A percentile compares a stretch with the other conserved stretches of the same genome.
Conservation (phyloP, 805 yeast species). For the Hanseniaspora lachancei region DNA sequence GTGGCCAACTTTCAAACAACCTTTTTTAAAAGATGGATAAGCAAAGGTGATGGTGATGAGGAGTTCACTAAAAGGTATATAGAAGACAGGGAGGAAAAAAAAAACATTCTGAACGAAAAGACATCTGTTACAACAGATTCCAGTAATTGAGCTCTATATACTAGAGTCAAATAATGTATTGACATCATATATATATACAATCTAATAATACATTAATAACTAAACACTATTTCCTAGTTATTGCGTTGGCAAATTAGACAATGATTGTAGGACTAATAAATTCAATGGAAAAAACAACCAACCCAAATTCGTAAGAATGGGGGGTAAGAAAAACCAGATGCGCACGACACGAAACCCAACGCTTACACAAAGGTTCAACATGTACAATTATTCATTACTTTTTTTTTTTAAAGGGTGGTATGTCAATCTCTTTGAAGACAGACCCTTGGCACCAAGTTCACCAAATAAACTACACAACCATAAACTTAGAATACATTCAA, state of each 20-base stretch:
- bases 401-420: background rate
- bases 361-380: background rate
- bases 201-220: background rate
- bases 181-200: background rate
- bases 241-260: background rate
- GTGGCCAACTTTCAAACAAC: slow-evolving; percentile 62
- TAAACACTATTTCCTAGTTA: no score
- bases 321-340: no score
- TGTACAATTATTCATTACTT: no score
- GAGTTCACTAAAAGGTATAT: background rate
- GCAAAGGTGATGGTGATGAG: slow-evolving; percentile 15
- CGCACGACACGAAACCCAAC: background rate
- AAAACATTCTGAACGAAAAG: background rate
- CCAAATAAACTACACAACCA: background rate
- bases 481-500: background rate
- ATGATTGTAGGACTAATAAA: no score
- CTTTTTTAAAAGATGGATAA: slow-evolving; percentile 58
- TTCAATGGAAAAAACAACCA: no score
- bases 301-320: no score
- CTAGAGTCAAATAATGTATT: background rate
- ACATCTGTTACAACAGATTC: background rate
- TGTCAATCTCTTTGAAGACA: no score
- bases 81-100: background rate
- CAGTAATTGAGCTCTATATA: background rate
- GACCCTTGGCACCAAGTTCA: no score